Evolutionary conservation across 129 eudicot genomes (phyloP).

Genomic region (Helichrysum umbraculigerum): DNA sequence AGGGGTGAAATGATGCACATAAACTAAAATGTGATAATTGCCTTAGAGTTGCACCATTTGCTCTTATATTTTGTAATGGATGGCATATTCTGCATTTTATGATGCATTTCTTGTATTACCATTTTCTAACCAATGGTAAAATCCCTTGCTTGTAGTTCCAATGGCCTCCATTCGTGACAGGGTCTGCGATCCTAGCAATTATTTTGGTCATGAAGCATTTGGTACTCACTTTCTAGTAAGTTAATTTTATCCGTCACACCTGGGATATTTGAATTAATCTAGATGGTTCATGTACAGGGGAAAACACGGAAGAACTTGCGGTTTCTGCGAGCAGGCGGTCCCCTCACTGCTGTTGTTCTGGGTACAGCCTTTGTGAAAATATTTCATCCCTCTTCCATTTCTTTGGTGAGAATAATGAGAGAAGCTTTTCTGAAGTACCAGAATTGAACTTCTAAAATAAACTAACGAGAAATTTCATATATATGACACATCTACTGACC

Average conservation of each 20-base stretch:
- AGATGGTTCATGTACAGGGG: slow-evolving; percentile 49
- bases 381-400: slow-evolving; percentile 73
- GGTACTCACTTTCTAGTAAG: slow-evolving; percentile 43
- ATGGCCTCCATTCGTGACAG: slow-evolving; percentile 93
- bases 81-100: slow-evolving; percentile 6
- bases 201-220: slow-evolving; percentile 80
- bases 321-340: slow-evolving; percentile 83
- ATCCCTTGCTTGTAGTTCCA: slow-evolving; percentile 52
- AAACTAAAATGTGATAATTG: slow-evolving; percentile 10
- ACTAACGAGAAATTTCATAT: not conserved
- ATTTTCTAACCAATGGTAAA: slow-evolving; percentile 20
- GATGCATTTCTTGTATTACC: slow-evolving; percentile 6
- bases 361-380: slow-evolving; percentile 79
- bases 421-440: slow-evolving; percentile 23
- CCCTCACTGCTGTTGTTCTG: slow-evolving; percentile 89
- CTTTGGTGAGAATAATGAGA: slow-evolving; percentile 67
- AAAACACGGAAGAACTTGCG: slow-evolving; percentile 69
- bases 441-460: slow-evolving; percentile 29
- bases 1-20: not conserved
- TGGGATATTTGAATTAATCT: slow-evolving; percentile 1
- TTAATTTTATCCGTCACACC: not conserved
- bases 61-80: not conserved
- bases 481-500: not conserved
- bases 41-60: not conserved
- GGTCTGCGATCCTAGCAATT: slow-evolving; percentile 65